phyloP scores from a whole-genome alignment of 129 eudicot genomes.

The Artemisia annua region DNA sequence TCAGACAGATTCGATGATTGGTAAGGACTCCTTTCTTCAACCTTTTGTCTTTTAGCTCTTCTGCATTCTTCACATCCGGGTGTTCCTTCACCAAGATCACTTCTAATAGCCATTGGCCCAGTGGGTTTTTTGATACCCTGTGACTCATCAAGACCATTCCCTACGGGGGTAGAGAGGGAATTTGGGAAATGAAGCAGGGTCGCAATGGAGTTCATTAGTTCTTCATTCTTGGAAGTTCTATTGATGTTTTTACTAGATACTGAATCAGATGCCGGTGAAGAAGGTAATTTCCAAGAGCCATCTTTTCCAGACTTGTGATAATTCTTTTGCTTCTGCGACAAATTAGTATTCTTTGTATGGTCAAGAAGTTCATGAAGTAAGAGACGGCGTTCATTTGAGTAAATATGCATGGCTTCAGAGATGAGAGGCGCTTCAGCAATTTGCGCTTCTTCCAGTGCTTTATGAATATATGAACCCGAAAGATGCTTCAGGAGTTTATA shows the following conservation, averaged over 20 bases:
- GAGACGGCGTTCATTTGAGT: conserved; percentile 78
- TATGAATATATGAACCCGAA: conserved; percentile 55
- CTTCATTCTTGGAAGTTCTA: conserved; percentile 46
- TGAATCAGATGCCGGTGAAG: conserved; percentile 27
- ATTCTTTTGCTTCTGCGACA: conserved; percentile 35
- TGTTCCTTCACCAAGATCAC: conserved; percentile 53
- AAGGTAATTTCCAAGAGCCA: conserved; percentile 33
- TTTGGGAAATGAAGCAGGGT: conserved; percentile 60
- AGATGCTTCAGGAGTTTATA: conserved; percentile 77
- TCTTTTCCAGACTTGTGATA: conserved; percentile 28
- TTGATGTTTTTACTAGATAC: conserved; percentile 29
- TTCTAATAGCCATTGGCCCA: conserved; percentile 35
- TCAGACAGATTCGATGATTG: conserved; percentile 36
- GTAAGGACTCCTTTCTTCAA: conserved; percentile 60
- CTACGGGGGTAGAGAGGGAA: conserved; percentile 30
- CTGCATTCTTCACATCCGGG: conserved; percentile 97
- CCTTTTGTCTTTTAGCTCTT: conserved; percentile 72
- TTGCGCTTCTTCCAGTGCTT: conserved; percentile 74
- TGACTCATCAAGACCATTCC: conserved; percentile 53
- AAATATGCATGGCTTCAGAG: conserved; percentile 66
- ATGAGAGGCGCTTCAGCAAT: conserved; percentile 37
- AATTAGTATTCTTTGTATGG: conserved; percentile 22
- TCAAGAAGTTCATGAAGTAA: conserved; percentile 57
- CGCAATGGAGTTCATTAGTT: conserved; percentile 64
- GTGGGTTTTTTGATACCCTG: conserved; percentile 43